These are phyloP conservation scores for Botryotinia calthae DNA, from an alignment of 2,329 filamentous ascomycete species.

Conservation along the genomic window DNA sequence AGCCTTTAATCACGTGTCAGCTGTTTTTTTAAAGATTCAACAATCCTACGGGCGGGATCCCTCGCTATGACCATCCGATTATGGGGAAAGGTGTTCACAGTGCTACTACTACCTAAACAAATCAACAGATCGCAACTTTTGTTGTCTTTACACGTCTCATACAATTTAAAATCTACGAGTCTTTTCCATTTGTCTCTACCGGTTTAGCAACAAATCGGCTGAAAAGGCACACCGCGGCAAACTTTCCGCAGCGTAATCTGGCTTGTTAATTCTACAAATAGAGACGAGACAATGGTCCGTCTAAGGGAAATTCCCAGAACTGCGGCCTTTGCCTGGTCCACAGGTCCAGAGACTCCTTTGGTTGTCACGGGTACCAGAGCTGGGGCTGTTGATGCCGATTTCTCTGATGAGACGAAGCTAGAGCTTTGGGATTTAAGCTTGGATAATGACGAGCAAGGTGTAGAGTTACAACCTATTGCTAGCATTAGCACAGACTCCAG, in stretches of 20 bases:
- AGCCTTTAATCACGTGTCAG: constrained; percentile 13
- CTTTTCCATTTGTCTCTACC: background rate
- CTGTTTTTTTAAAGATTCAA: constrained; percentile 13
- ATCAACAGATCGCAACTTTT: constrained; percentile 13
- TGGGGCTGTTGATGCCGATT: constrained; percentile 93
- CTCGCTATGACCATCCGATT: constrained; percentile 21
- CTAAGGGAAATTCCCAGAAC: constrained; percentile 95
- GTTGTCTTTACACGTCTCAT: background rate
- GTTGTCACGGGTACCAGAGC: constrained; percentile 92
- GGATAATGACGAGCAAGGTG: constrained; percentile 69
- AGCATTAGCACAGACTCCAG: constrained; percentile 86
- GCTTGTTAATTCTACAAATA: constrained; percentile 15
- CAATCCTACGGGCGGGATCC: background rate
- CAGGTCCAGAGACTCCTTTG: constrained; percentile 72
- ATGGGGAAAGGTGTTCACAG: constrained; percentile 23
- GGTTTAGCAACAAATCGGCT: background rate
- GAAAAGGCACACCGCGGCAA: constrained; percentile 15
- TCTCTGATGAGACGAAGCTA: constrained; percentile 94
- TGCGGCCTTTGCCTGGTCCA: constrained; percentile 95
- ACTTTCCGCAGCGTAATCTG: constrained; percentile 17
- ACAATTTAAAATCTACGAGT: background rate
- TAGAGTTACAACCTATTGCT: constrained; percentile 82
- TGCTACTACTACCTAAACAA: constrained; percentile 17
- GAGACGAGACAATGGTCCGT: constrained; percentile 70
- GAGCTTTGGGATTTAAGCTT: constrained; percentile 94